Percentiles rank a stretch among this genome's conserved stretches.
Evolutionary conservation across 208 protist species (phyloP).

Genomic region (Leishmania lainsoni): DNA sequence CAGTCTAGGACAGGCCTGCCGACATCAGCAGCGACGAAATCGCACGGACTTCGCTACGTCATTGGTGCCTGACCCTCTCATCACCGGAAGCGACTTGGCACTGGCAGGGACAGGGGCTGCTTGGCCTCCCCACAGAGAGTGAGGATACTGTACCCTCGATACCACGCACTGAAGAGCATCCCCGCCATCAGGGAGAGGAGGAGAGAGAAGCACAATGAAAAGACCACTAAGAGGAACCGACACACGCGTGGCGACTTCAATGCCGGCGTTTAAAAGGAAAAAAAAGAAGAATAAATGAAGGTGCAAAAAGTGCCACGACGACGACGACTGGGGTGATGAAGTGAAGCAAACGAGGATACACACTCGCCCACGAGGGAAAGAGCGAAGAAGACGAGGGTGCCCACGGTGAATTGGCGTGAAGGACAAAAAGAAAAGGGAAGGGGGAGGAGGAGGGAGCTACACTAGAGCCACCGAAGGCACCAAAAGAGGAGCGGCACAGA

Average conservation of each 20-base stretch:
- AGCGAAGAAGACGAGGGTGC: neutral
- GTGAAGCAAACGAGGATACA: neutral
- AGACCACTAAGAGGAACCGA: neutral
- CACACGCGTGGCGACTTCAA: neutral
- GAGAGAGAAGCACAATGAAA: neutral
- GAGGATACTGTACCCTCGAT: neutral
- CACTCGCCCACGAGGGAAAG: neutral
- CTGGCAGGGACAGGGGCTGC: neutral
- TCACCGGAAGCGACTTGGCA: neutral
- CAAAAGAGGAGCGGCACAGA: no score
- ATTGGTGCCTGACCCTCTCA: neutral
- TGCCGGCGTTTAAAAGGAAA: slow-evolving; percentile 14
- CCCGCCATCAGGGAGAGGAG: neutral
- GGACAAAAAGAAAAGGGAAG: no score
- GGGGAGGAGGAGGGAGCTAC: no score
- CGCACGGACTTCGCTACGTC: neutral
- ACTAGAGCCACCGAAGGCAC: no score
- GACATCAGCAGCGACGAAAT: neutral
- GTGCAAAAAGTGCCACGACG: neutral
- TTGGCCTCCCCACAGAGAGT: neutral
- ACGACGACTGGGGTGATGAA: neutral
- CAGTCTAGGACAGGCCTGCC: neutral
- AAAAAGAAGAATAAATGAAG: slow-evolving; percentile 8
- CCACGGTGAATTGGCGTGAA: no score
- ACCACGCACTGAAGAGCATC: neutral